Evolutionary conservation across 257 asterid genomes (phyloP).

Genomic region (Solanum acaule): DNA sequence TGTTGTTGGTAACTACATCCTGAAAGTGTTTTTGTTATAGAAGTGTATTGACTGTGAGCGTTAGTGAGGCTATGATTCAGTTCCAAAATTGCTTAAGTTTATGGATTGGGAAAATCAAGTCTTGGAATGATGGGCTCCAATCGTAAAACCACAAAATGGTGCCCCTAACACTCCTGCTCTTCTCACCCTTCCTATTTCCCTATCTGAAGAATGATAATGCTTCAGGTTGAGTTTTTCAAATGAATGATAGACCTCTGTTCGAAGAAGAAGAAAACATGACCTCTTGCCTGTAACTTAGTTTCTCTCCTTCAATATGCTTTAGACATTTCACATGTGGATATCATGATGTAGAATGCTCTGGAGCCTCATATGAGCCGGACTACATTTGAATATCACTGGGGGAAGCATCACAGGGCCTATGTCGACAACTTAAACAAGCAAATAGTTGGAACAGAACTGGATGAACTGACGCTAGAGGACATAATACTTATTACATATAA

Average conservation of each 20-base stretch:
- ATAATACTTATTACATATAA: conserved; percentile 56
- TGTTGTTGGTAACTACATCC: background rate
- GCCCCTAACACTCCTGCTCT: background rate
- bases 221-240: background rate
- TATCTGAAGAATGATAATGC: background rate
- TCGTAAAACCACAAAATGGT: background rate
- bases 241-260: background rate
- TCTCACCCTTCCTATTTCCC: background rate
- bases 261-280: background rate
- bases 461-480: conserved; percentile 53
- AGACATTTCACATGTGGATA: conserved; percentile 1
- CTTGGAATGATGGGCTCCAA: background rate
- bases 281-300: background rate
- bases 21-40: background rate
- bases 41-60: background rate
- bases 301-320: background rate
- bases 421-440: conserved; percentile 94
- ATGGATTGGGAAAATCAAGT: background rate
- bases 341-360: conserved; percentile 55
- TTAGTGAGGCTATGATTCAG: background rate
- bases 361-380: conserved; percentile 90
- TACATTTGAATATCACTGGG: conserved; percentile 94
- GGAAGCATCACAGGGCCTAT: conserved; percentile 87
- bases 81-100: background rate
- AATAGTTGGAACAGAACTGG: conserved; percentile 74